Percentiles rank a stretch among this genome's conserved stretches.
These are phyloP conservation scores for Chamaenerion angustifolium DNA, from an alignment of 345 rosid genomes.

Conservation along the genomic window DNA sequence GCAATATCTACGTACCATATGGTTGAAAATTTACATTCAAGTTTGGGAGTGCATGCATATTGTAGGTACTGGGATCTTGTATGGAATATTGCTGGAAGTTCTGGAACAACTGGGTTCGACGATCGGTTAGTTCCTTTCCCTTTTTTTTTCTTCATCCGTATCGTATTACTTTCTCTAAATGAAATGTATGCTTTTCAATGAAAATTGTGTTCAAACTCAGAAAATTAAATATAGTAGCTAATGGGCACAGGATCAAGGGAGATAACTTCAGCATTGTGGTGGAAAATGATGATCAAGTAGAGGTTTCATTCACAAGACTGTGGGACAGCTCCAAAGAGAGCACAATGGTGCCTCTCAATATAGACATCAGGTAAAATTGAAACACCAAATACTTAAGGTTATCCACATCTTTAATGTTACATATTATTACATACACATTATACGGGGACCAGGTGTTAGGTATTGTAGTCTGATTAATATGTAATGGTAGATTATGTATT, in stretches of 20 bases:
- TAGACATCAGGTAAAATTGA: constrained; percentile 33
- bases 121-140: constrained; percentile 22
- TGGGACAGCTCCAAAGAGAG: constrained; percentile 24
- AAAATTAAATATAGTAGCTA: background rate
- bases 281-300: constrained; percentile 42
- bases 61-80: constrained; percentile 43
- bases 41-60: background rate
- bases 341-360: constrained; percentile 34
- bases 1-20: background rate
- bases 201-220: background rate
- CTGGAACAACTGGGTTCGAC: constrained; percentile 32
- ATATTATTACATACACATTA: background rate
- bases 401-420: background rate
- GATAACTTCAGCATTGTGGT: constrained; percentile 25
- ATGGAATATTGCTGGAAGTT: constrained; percentile 31
- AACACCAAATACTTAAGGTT: no score
- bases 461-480: no score
- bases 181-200: background rate
- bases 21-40: no score
- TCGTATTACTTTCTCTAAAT: no score
- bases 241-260: constrained; percentile 29
- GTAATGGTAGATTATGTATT: no score
- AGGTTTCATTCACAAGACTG: constrained; percentile 42
- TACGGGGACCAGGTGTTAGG: no score
- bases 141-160: background rate